Evolutionary conservation across 768 basidiomycete species (phyloP).

Genomic region (Trametes meyenii): DNA sequence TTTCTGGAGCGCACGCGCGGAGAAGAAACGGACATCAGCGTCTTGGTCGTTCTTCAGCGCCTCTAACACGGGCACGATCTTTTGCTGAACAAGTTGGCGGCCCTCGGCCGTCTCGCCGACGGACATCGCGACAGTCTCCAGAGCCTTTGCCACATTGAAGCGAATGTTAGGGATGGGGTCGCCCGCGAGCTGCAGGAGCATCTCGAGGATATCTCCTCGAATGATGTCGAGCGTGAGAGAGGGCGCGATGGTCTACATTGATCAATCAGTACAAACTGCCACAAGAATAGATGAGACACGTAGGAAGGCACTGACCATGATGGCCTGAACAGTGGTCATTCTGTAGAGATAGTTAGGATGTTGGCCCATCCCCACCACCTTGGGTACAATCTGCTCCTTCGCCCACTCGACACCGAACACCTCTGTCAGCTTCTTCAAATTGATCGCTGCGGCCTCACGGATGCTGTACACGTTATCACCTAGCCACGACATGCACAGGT

Average conservation of each 20-base stretch:
- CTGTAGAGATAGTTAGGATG: conserved; percentile 97
- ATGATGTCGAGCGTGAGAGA: conserved; percentile 85
- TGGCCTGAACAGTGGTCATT: conserved; percentile 99
- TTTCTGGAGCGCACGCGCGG: conserved; percentile 75
- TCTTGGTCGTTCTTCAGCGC: conserved; percentile 87
- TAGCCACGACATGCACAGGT: conserved; percentile 98
- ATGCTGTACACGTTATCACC: conserved; percentile 99
- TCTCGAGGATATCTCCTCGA: conserved; percentile 79
- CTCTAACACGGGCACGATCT: conserved; percentile 81
- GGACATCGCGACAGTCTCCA: conserved; percentile 83
- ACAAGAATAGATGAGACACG: conserved; percentile 4
- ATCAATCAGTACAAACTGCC: conserved; percentile 13
- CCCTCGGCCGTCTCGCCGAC: conserved; percentile 71
- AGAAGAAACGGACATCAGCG: conserved; percentile 96
- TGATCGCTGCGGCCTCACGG: conserved; percentile 96
- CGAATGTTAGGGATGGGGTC: conserved; percentile 99
- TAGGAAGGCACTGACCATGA: conserved; percentile 66
- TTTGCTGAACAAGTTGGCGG: conserved; percentile 68
- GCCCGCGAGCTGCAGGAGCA: conserved; percentile 76
- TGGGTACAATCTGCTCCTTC: conserved; percentile 89
- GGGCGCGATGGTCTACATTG: conserved; percentile 85
- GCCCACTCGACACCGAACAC: conserved; percentile 99
- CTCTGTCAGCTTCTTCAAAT: conserved; percentile 95
- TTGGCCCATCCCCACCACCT: conserved; percentile 95
- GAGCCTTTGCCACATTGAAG: conserved; percentile 95